Evolutionary conservation across 2,329 filamentous ascomycete species (phyloP), one percentile per base, ranked within the genome.

Genomic region (Xylariaceae sp.): DNA sequence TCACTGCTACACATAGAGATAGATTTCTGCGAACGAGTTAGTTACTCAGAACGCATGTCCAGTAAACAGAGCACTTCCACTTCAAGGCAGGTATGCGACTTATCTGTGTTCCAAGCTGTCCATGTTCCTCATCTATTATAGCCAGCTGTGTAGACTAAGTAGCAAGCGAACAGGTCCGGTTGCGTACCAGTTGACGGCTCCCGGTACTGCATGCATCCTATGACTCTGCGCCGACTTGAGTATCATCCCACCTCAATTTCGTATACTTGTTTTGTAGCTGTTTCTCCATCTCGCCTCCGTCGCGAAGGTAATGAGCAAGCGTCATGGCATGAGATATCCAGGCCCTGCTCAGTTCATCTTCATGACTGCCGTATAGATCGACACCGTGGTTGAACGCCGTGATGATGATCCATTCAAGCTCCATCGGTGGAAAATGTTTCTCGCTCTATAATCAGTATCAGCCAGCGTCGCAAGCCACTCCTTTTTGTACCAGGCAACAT

Each of bases 381-480:
- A 91, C 77, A 0, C 82, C 86, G 61, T 86, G 85, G 65, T 92
- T 92, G 72, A 88, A 91, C 0, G 82, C 76, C 4, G 80, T 84
- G 0, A 83, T 82, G 0, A 85, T 83, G n/a, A 94, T 80, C 87
- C 88, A 94, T 67, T 91, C 86, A 1, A 92, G 74, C 68, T 94
- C 90, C 2, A 82, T 79, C 0, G 75, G 67, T 0, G 89, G 88
- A 68, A 90, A 90, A 0, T 74, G 71, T 1, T 75, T 70, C 18
- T 76, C 65, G n/a, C 68, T 73, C 75, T 79, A 51, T 58, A 17
- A 2, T 23, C 37, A 54, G 7, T 55, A 47, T 61, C 44, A 58
- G 56, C 15, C 37, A 5, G 9, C n/a, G 11, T 37, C 8, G 15
- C 10, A 37, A 30, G 23, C 2, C 2, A 13, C 8, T 7, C 39